Percentiles rank a stretch among this genome's conserved stretches.
Conservation (phyloP, 495 filamentous ascomycete genomes). For the Daldinia decipiens region DNA sequence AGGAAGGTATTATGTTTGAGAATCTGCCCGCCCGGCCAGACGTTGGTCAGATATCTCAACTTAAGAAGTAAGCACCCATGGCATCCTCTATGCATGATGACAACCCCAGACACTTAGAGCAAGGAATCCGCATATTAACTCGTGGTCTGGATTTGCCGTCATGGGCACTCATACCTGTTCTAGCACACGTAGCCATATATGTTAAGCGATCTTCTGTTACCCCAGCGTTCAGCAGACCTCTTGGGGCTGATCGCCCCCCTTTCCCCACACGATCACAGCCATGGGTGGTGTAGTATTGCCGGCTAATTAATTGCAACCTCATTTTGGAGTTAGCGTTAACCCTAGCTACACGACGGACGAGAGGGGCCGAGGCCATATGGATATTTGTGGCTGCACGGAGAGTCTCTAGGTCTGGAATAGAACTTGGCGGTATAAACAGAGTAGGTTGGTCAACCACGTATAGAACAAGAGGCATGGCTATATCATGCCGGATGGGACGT, state of each 20-base stretch:
- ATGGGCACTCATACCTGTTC: neutral
- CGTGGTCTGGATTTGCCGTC: slow-evolving; percentile 30
- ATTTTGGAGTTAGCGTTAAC: slow-evolving; percentile 20
- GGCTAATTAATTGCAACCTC: slow-evolving; percentile 33
- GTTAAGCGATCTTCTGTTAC: slow-evolving; percentile 9
- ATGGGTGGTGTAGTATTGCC: slow-evolving; percentile 34
- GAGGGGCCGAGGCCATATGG: slow-evolving; percentile 32
- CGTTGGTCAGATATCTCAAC: neutral
- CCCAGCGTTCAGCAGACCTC: slow-evolving; percentile 21
- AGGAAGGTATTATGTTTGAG: slow-evolving; percentile 1
- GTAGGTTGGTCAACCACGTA: neutral
- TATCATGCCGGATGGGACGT: neutral
- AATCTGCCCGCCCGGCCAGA: neutral
- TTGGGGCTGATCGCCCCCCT: slow-evolving; percentile 9
- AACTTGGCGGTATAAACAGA: neutral
- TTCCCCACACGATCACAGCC: slow-evolving; percentile 29
- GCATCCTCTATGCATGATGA: slow-evolving; percentile 5
- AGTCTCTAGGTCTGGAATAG: neutral
- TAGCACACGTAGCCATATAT: slow-evolving; percentile 19
- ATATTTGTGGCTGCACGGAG: slow-evolving; percentile 16
- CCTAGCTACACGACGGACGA: slow-evolving; percentile 17
- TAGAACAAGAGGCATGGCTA: neutral
- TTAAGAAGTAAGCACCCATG: slow-evolving; percentile 25
- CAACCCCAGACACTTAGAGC: neutral
- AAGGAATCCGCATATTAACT: slow-evolving; percentile 12